These are phyloP conservation scores for Panicum miliaceum DNA, from an alignment of 176 grass and related monocot genomes.

Conservation along the genomic window DNA sequence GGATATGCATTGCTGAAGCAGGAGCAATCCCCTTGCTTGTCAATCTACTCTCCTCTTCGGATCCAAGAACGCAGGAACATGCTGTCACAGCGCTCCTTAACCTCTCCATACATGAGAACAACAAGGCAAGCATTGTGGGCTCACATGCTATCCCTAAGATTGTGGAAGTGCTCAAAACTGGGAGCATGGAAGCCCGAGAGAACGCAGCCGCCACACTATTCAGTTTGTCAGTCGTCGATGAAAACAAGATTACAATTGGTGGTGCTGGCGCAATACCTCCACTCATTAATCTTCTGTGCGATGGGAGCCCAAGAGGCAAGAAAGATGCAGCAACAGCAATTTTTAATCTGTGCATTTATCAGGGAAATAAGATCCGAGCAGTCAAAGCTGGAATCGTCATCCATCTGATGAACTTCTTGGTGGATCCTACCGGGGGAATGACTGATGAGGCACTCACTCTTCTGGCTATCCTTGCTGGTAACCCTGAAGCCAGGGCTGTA, in stretches of 20 bases:
- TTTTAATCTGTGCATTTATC: constrained; percentile 94
- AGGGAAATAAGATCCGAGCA: constrained; percentile 82
- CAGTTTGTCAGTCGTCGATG: constrained; percentile 86
- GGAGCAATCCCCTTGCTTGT: constrained; percentile 86
- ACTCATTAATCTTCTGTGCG: constrained; percentile 74
- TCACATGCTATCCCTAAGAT: constrained; percentile 84
- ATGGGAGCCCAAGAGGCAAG: constrained; percentile 92
- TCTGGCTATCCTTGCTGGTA: constrained; percentile 68
- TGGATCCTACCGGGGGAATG: constrained; percentile 79
- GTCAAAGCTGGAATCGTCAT: constrained; percentile 76
- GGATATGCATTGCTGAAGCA: constrained; percentile 86
- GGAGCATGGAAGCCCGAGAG: constrained; percentile 96
- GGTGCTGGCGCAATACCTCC: constrained; percentile 82
- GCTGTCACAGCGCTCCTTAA: constrained; percentile 94
- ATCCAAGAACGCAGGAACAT: constrained; percentile 89
- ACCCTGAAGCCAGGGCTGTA: constrained; percentile 71
- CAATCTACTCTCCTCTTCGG: constrained; percentile 75
- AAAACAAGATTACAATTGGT: constrained; percentile 85
- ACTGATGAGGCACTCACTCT: constrained; percentile 91
- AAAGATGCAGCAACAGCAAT: constrained; percentile 96
- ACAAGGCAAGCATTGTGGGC: constrained; percentile 81
- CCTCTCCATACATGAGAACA: constrained; percentile 90
- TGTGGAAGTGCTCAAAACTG: constrained; percentile 79
- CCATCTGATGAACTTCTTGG: constrained; percentile 81
- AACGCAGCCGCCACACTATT: constrained; percentile 94